A percentile compares a stretch with the other conserved stretches of the same genome.
These are phyloP conservation scores for Blastobotrys raffinosifermentans DNA, from an alignment of 1,139 yeast species.

Conservation along the genomic window DNA sequence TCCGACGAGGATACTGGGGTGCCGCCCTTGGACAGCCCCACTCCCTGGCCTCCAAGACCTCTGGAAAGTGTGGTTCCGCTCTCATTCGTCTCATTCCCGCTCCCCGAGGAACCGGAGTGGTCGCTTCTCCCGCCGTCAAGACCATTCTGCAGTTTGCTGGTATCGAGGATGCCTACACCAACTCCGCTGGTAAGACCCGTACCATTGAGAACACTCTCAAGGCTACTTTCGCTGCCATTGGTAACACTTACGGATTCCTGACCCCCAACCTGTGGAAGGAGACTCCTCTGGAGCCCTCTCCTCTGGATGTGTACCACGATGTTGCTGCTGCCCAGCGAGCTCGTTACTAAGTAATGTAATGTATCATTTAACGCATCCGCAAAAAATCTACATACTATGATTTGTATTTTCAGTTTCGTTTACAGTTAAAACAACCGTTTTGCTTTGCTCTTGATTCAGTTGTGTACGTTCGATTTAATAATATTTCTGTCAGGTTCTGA, in stretches of 20 bases:
- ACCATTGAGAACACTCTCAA: constrained; percentile 99
- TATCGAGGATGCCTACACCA: constrained; percentile 98
- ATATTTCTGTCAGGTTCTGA: too few species aligned
- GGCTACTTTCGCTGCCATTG: constrained; percentile 99
- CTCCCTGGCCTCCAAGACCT: constrained; percentile 95
- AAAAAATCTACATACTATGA: too few species aligned
- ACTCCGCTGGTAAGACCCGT: constrained; percentile 99
- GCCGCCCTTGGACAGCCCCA: constrained; percentile 99
- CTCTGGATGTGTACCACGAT: constrained; percentile 75
- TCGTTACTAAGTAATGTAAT: constrained; percentile 16
- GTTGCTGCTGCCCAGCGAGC: constrained; percentile 27
- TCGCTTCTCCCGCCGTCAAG: constrained; percentile 99
- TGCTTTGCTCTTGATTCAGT: too few species aligned
- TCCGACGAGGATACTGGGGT: constrained; percentile 99
- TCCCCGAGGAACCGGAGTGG: constrained; percentile 99
- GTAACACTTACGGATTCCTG: constrained; percentile 99
- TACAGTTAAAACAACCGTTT: too few species aligned
- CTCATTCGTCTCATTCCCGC: constrained; percentile 98
- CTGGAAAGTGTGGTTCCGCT: constrained; percentile 99
- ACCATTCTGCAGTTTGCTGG: constrained; percentile 99
- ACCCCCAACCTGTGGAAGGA: constrained; percentile 99
- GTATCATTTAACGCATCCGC: background rate
- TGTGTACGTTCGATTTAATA: too few species aligned
- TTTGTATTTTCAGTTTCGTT: too few species aligned
- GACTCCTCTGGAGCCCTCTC: constrained; percentile 79